Evolutionary conservation across 2,329 filamentous ascomycete species (phyloP), one percentile per base, ranked within the genome.

Genomic region (Cladosporium velox): DNA sequence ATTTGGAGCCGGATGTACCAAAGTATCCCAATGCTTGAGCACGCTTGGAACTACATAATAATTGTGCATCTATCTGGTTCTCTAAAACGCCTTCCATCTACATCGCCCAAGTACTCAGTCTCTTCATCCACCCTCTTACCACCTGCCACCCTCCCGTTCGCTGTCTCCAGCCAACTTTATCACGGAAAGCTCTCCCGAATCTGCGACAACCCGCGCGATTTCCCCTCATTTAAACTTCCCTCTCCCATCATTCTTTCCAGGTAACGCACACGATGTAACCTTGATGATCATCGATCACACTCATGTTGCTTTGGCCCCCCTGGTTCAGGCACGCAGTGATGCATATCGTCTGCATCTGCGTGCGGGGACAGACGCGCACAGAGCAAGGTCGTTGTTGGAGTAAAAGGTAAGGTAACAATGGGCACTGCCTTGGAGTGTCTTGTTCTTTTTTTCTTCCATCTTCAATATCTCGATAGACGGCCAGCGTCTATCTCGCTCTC

Each of bases 201-300:
- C 32, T 34, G 18, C 49, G 28, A 11, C 41, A 49, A 30, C 21
- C 24, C 49, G 49, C 52, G 15, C n/a, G 28, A 54, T 21, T 57
- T 49, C 61, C 51, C 51, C 61, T 64, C 51, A 55, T 11, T 57
- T 55, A 30, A 15, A 35, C 32, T 52, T 62, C 26, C 21, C 34
- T 24, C 59, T 54, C 28, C 21, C 26, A 32, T 24, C 59, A 35
- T 26, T 41, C 21, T 32, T 32, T 14, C 24, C 35, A 21, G 6
- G n/a, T 35, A 21, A 21, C 28, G 57, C 26, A 24, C 49, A 54
- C 61, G 49, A 64, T 64, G 61, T 64, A 64, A 64, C 61, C 61
- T 64, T 41, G 51, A 28, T 26, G 51, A 64, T 55, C 61, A n/a
- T 57, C 34, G 52, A 32, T 64, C 51, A 24, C n/a, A 26, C 24